A percentile compares a stretch with the other conserved stretches of the same genome.
These are phyloP conservation scores for Mortierella antarctica DNA, from an alignment of 192 early-diverging fungal species.

Conservation along the genomic window DNA sequence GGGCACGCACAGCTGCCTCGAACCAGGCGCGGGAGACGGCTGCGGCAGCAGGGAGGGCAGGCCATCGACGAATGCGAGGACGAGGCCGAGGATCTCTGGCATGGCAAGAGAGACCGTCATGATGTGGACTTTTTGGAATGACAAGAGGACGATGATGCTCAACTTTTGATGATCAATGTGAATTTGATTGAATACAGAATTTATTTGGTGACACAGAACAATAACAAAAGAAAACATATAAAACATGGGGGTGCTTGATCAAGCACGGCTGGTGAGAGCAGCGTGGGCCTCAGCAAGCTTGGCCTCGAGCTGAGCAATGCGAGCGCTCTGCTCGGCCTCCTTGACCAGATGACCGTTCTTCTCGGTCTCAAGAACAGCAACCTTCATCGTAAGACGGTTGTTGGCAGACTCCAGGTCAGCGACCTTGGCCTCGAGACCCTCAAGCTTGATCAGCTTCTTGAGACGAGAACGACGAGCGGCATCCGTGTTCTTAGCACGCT, in stretches of 20 bases:
- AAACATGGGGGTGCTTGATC: not conserved
- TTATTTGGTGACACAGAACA: not conserved
- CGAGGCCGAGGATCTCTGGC: too few relatives aligned
- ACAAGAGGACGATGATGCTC: too few relatives aligned
- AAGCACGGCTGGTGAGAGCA: conserved; percentile 51
- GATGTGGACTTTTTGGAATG: too few relatives aligned
- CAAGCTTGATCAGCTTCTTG: conserved; percentile 82
- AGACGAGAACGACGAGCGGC: conserved; percentile 89
- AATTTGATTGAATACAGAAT: too few relatives aligned
- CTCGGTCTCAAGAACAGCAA: conserved; percentile 65
- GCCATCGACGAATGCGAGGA: too few relatives aligned
- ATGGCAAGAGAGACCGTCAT: too few relatives aligned
- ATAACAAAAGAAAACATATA: conserved; percentile 8
- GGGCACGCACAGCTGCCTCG: too few relatives aligned
- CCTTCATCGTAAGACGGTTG: conserved; percentile 62
- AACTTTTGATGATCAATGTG: too few relatives aligned
- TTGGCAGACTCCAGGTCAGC: conserved; percentile 83
- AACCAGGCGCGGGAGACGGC: too few relatives aligned
- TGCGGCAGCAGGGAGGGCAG: too few relatives aligned
- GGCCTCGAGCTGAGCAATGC: conserved; percentile 60
- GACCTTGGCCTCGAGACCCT: conserved; percentile 78
- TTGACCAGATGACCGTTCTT: conserved; percentile 57
- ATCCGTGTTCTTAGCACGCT: conserved; percentile 82
- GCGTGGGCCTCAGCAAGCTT: conserved; percentile 65
- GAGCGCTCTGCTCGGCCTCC: conserved; percentile 57